A percentile compares a stretch with the other conserved stretches of the same genome.
These are phyloP conservation scores for Phytophthora kernoviae DNA, from an alignment of 352 stramenopile genomes.

Conservation along the genomic window DNA sequence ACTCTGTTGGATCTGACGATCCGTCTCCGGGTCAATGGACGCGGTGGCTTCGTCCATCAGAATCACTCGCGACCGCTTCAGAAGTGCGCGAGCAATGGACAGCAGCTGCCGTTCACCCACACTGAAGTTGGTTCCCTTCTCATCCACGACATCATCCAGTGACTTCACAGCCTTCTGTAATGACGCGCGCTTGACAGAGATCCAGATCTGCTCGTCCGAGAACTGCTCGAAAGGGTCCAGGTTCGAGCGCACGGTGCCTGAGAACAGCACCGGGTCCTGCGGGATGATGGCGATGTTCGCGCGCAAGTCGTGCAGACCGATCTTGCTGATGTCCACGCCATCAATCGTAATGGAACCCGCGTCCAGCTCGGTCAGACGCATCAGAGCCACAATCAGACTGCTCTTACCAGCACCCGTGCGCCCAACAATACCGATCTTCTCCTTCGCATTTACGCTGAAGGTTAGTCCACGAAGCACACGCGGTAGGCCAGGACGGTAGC, in stretches of 20 bases:
- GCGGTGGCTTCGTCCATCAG: slow-evolving; percentile 98
- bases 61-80: slow-evolving; percentile 91
- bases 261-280: slow-evolving; percentile 95
- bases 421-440: slow-evolving; percentile 84
- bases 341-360: slow-evolving; percentile 52
- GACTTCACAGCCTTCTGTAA: slow-evolving; percentile 51
- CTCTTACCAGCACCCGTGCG: slow-evolving; percentile 88
- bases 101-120: slow-evolving; percentile 95
- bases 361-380: slow-evolving; percentile 90
- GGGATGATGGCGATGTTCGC: slow-evolving; percentile 84
- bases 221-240: slow-evolving; percentile 91
- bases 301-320: slow-evolving; percentile 55
- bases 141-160: slow-evolving; percentile 52
- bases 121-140: slow-evolving; percentile 94
- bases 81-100: slow-evolving; percentile 93
- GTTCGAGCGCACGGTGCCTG: slow-evolving; percentile 87
- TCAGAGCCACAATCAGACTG: slow-evolving; percentile 88
- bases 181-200: slow-evolving; percentile 81
- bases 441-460: slow-evolving; percentile 71
- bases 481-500: slow-evolving; percentile 81
- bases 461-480: slow-evolving; percentile 64
- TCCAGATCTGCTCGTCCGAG: slow-evolving; percentile 82
- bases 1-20: slow-evolving; percentile 88
- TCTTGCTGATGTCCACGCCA: slow-evolving; percentile 51
- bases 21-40: slow-evolving; percentile 84